Percentiles rank a stretch among this genome's conserved stretches.
Evolutionary conservation across 345 rosid genomes (phyloP).

Genomic region (Turnera subulata): DNA sequence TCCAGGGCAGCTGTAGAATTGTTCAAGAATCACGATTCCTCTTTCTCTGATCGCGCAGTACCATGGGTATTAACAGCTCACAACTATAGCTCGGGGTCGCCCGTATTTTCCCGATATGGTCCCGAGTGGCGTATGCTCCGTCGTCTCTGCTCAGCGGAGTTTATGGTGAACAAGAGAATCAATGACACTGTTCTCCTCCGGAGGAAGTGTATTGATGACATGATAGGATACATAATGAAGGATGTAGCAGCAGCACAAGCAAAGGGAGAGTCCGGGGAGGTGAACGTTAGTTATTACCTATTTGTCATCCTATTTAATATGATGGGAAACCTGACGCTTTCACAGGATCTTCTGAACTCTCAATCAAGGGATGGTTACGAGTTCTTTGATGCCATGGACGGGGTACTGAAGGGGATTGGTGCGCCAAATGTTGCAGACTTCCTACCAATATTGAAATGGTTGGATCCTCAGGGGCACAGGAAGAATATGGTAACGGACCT

Average conservation of each 20-base stretch:
- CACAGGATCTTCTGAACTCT: too few relatives aligned
- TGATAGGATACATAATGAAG: too few relatives aligned
- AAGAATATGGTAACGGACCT: constrained; percentile 15
- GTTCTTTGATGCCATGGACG: constrained; percentile 17
- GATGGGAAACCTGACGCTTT: too few relatives aligned
- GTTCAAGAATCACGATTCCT: constrained; percentile 18
- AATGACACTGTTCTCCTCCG: too few relatives aligned
- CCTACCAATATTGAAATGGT: constrained; percentile 9
- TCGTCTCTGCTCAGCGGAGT: too few relatives aligned
- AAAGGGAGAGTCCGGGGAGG: too few relatives aligned
- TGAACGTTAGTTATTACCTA: too few relatives aligned
- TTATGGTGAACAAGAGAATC: constrained; percentile 3
- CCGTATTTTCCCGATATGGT: constrained; percentile 4
- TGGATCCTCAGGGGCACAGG: constrained; percentile 29
- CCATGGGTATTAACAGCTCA: constrained; percentile 2
- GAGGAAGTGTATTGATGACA: too few relatives aligned
- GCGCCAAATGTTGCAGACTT: constrained; percentile 22
- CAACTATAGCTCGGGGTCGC: constrained; percentile 11
- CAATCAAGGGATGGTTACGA: too few relatives aligned
- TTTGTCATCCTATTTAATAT: too few relatives aligned
- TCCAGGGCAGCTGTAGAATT: constrained; percentile 20
- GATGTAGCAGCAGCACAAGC: too few relatives aligned
- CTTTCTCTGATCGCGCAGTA: constrained; percentile 8
- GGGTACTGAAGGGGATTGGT: constrained; percentile 1
- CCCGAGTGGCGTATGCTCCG: too few relatives aligned